A percentile compares a stretch with the other conserved stretches of the same genome.
Evolutionary conservation across 768 basidiomycete species (phyloP).

Genomic region (Termitomyces sp.): DNA sequence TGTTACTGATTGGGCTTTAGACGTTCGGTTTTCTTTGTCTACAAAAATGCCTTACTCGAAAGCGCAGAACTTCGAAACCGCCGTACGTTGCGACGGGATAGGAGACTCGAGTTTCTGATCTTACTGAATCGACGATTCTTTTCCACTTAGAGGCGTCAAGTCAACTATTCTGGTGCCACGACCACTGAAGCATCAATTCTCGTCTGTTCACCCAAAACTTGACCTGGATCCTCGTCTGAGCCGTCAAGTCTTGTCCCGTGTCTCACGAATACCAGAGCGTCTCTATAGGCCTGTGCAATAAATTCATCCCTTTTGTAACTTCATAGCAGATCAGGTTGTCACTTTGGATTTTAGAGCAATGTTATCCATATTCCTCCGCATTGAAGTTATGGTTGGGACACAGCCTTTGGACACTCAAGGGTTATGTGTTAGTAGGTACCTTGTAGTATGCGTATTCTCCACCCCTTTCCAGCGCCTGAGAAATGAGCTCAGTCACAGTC

Average conservation of each 20-base stretch:
- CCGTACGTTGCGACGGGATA: constrained; percentile 8
- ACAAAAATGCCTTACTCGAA: constrained; percentile 1
- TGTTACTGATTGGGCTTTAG: constrained; percentile 4
- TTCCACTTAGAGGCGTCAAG: not conserved
- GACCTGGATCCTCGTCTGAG: constrained; percentile 1
- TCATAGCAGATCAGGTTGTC: not conserved
- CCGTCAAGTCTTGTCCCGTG: constrained; percentile 15
- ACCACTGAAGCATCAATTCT: not conserved
- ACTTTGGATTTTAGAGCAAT: not conserved
- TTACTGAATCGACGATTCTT: not conserved
- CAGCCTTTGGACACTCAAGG: not conserved
- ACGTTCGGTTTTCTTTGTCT: constrained; percentile 8
- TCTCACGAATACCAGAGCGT: constrained; percentile 45
- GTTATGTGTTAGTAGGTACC: not conserved
- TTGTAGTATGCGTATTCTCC: constrained; percentile 21
- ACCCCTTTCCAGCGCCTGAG: constrained; percentile 25
- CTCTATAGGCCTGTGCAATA: constrained; percentile 25
- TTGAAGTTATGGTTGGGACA: not conserved
- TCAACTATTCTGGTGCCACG: not conserved
- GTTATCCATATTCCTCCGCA: not conserved
- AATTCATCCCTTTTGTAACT: not conserved
- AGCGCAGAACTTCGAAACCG: not conserved
- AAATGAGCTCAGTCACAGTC: constrained; percentile 2
- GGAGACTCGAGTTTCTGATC: not conserved
- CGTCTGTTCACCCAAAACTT: not conserved